phyloP scores from a whole-genome alignment of 345 rosid genomes.

The Heritiera fomes region DNA sequence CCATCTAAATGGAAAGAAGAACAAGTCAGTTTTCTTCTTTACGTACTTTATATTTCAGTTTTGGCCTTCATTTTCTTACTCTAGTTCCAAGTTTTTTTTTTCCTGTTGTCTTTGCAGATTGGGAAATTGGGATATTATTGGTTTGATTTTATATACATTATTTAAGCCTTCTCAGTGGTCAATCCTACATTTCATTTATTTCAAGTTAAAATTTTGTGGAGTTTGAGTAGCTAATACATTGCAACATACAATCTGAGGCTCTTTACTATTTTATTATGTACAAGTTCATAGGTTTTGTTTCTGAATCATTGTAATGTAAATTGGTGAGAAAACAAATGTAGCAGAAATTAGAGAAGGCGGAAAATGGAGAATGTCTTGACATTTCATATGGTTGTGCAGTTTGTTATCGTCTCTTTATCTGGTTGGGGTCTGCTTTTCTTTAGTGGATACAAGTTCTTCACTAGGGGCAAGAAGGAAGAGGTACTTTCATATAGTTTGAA shows the following conservation, averaged over 20 bases:
- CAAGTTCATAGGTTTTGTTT: neutral
- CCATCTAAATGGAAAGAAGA: slow-evolving; percentile 95
- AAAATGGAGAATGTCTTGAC: slow-evolving; percentile 9
- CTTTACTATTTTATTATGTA: neutral
- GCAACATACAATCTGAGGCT: neutral
- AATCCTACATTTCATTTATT: neutral
- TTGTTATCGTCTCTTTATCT: slow-evolving; percentile 63
- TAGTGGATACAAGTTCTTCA: slow-evolving; percentile 54
- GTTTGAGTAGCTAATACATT: neutral
- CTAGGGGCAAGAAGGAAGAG: slow-evolving; percentile 57
- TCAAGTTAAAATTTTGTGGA: neutral
- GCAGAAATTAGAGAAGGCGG: neutral
- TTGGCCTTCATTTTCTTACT: neutral
- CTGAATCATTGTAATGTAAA: neutral
- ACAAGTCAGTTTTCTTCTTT: slow-evolving; percentile 53
- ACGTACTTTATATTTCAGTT: neutral
- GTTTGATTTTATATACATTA: neutral
- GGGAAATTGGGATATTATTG: neutral
- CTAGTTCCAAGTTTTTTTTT: neutral
- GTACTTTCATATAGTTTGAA: slow-evolving; percentile 25
- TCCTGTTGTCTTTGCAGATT: neutral
- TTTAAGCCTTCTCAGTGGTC: neutral
- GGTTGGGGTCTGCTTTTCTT: slow-evolving; percentile 65
- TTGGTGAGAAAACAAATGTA: neutral
- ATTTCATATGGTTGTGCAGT: slow-evolving; percentile 40